Conservation (phyloP, 73 alveolate genomes). For the Halteria grandinella region DNA sequence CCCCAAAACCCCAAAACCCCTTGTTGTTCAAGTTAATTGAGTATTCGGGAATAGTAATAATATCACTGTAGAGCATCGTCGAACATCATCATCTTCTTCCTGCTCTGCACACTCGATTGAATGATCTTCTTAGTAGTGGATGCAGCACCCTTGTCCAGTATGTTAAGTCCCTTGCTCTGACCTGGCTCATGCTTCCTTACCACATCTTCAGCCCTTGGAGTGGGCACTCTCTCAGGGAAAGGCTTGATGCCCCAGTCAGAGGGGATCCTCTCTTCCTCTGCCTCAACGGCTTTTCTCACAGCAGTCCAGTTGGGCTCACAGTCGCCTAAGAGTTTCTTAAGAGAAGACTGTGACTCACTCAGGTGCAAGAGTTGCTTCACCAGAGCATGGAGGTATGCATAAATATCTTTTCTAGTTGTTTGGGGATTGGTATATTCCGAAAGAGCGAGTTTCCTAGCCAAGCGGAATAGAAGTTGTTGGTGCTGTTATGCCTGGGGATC, state of each 20-base stretch:
- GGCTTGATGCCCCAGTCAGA: slow-evolving; percentile 6
- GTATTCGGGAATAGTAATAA: no score
- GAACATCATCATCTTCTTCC: slow-evolving; percentile 34
- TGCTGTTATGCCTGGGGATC: no score
- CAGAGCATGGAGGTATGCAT: slow-evolving; percentile 1
- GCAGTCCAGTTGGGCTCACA: slow-evolving; percentile 56
- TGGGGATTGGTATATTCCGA: no score
- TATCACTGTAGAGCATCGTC: slow-evolving; percentile 47
- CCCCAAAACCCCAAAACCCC: no score
- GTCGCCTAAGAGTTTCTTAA: slow-evolving; percentile 26
- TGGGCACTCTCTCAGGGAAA: not conserved
- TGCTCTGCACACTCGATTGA: slow-evolving; percentile 11
- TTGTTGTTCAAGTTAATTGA: no score
- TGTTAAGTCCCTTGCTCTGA: not conserved
- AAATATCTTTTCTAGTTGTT: slow-evolving; percentile 29
- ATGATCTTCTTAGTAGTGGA: slow-evolving; percentile 42
- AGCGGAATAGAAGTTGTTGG: no score
- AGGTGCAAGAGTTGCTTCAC: not conserved
- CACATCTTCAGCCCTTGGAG: slow-evolving; percentile 23
- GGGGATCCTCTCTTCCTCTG: not conserved
- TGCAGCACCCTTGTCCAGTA: slow-evolving; percentile 33
- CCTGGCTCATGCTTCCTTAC: slow-evolving; percentile 25
- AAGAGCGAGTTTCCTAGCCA: no score
- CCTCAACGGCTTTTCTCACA: slow-evolving; percentile 37
- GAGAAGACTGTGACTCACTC: no score